These are phyloP conservation scores for Hortiboletus campestris DNA, from an alignment of 768 basidiomycete genomes.

Conservation along the genomic window DNA sequence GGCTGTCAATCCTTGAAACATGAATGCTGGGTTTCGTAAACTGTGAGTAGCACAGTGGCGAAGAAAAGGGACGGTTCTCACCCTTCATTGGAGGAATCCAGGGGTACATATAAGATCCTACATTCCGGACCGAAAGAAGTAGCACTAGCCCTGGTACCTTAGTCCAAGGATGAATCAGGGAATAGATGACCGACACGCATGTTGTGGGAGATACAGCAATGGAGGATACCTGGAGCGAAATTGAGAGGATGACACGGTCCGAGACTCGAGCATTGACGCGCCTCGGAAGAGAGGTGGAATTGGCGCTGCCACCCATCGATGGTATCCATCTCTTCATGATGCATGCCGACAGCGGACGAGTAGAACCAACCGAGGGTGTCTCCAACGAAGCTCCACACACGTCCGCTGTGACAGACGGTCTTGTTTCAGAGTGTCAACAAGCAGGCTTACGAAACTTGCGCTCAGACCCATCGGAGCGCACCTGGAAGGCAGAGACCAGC, in stretches of 20 bases:
- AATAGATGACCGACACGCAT: slow-evolving; percentile 44
- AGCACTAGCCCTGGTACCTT: slow-evolving; percentile 39
- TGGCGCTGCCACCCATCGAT: slow-evolving; percentile 41
- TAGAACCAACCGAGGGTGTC: slow-evolving; percentile 55
- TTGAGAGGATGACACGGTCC: background rate
- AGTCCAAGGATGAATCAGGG: background rate
- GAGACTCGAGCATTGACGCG: background rate
- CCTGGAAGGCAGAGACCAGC: slow-evolving; percentile 46
- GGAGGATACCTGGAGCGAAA: slow-evolving; percentile 44
- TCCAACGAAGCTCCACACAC: slow-evolving; percentile 43
- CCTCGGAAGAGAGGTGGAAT: slow-evolving; percentile 36
- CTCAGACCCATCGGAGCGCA: slow-evolving; percentile 24
- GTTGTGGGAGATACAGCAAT: slow-evolving; percentile 45
- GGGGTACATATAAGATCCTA: slow-evolving; percentile 43
- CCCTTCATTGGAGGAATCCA: slow-evolving; percentile 42
- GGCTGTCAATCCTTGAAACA: slow-evolving; percentile 34
- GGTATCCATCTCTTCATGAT: background rate
- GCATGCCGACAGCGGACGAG: slow-evolving; percentile 23
- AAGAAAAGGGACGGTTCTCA: slow-evolving; percentile 20
- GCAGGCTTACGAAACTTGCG: too few relatives aligned
- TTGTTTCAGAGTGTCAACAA: slow-evolving; percentile 13
- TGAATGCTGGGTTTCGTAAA: slow-evolving; percentile 10
- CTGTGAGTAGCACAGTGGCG: background rate
- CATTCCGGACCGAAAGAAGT: slow-evolving; percentile 55
- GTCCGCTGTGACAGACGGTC: slow-evolving; percentile 35